Conservation (phyloP, 2,329 filamentous ascomycete species). For the Neonectria faginata region DNA sequence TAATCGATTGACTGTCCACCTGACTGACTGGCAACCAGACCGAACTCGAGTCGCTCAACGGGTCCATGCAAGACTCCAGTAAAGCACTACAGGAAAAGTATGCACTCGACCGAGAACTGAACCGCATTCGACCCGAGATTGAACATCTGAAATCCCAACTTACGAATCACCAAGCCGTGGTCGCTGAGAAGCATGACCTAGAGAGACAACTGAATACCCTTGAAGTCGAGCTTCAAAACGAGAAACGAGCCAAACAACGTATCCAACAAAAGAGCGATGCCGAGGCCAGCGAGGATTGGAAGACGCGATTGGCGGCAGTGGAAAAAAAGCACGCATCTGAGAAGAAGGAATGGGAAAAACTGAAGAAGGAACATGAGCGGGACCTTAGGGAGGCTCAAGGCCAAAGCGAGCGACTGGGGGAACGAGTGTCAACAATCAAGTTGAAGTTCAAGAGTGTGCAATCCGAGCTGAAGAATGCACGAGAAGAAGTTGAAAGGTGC, state of each 20-base stretch:
- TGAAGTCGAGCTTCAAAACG: constrained; percentile 85
- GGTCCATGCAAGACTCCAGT: constrained; percentile 74
- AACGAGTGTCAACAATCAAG: constrained; percentile 76
- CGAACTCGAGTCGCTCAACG: constrained; percentile 77
- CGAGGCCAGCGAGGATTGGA: constrained; percentile 57
- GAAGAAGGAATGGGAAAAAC: constrained; percentile 60
- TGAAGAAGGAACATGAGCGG: constrained; percentile 61
- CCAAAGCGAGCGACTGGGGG: constrained; percentile 74
- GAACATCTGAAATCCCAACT: constrained; percentile 68
- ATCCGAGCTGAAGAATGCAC: constrained; percentile 75
- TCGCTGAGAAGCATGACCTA: constrained; percentile 83
- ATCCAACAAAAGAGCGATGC: constrained; percentile 50
- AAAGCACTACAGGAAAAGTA: constrained; percentile 74
- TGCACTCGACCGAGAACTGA: constrained; percentile 63
- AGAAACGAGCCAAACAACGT: constrained; percentile 62
- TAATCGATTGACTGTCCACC: neutral
- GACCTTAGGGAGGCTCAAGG: constrained; percentile 70
- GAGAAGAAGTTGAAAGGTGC: constrained; percentile 54
- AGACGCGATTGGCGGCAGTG: constrained; percentile 50
- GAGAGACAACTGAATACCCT: constrained; percentile 81
- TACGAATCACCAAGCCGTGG: constrained; percentile 71
- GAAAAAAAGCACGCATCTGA: constrained; percentile 55
- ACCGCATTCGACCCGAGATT: constrained; percentile 65
- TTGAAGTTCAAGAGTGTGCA: constrained; percentile 77
- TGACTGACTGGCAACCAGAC: constrained; percentile 60